Conservation (phyloP, 2,329 filamentous ascomycete species). For the Acephala macrosclerotiorum region DNA sequence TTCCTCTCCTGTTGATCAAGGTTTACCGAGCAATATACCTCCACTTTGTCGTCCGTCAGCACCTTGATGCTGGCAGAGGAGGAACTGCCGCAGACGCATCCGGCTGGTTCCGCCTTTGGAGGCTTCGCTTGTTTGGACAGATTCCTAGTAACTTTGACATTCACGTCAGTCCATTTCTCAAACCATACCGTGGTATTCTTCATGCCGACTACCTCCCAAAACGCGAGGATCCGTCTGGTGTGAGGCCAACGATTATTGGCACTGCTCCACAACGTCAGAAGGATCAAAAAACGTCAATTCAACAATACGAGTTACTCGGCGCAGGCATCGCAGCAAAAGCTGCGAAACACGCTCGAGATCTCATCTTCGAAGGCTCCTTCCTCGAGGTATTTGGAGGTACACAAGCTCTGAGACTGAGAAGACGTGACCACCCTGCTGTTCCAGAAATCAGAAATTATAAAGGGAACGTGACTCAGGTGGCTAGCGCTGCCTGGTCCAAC, state of each 20-base stretch:
- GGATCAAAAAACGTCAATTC: background rate
- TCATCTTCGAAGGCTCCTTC: background rate
- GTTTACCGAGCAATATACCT: too few relatives aligned
- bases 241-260: background rate
- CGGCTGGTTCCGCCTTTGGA: background rate
- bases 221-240: background rate
- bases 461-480: background rate
- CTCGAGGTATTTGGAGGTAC: background rate
- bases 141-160: background rate
- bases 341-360: background rate
- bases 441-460: background rate
- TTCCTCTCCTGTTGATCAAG: too few relatives aligned
- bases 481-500: background rate
- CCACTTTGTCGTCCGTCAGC: background rate
- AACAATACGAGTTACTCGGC: background rate
- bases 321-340: background rate
- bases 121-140: background rate
- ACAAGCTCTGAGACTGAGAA: background rate
- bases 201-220: background rate
- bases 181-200: slow-evolving; percentile 4
- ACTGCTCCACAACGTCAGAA: background rate
- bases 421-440: background rate
- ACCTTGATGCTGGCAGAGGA: background rate
- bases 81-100: background rate
- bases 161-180: slow-evolving; percentile 2